phyloP scores from a whole-genome alignment of 495 filamentous ascomycete species.

The Podospora australis region DNA sequence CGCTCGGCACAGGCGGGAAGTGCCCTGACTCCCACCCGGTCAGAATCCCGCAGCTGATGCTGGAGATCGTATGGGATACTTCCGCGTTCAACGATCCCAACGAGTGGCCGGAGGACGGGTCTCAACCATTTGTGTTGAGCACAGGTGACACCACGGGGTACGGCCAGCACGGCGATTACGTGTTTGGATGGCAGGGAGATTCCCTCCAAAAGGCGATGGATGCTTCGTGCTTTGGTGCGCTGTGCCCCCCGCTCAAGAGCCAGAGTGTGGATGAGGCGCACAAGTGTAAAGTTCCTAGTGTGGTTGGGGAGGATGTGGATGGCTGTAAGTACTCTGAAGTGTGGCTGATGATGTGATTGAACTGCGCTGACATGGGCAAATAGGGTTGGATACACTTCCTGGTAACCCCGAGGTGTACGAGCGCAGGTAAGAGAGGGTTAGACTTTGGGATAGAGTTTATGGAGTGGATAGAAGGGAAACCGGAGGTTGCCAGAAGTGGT shows the following conservation, averaged over 20 bases:
- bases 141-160: constrained; percentile 33
- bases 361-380: not conserved
- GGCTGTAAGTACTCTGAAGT: constrained; percentile 30
- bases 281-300: constrained; percentile 25
- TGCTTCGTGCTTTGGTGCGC: constrained; percentile 33
- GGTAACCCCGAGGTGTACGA: too few species aligned
- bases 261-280: constrained; percentile 24
- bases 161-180: constrained; percentile 34
- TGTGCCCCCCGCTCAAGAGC: constrained; percentile 29
- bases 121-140: constrained; percentile 40
- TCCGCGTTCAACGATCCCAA: constrained; percentile 30
- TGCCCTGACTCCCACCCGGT: constrained; percentile 51
- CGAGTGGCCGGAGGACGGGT: constrained; percentile 35
- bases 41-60: constrained; percentile 54
- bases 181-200: constrained; percentile 41
- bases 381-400: constrained; percentile 5
- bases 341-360: not conserved
- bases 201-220: constrained; percentile 43
- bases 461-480: too few species aligned
- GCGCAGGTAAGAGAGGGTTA: too few species aligned
- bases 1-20: constrained; percentile 28
- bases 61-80: constrained; percentile 43
- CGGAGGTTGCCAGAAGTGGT: too few species aligned
- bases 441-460: too few species aligned
- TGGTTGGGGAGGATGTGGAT: constrained; percentile 37